Conservation (phyloP, 148 eudicot genomes). For the Drosera capensis region DNA sequence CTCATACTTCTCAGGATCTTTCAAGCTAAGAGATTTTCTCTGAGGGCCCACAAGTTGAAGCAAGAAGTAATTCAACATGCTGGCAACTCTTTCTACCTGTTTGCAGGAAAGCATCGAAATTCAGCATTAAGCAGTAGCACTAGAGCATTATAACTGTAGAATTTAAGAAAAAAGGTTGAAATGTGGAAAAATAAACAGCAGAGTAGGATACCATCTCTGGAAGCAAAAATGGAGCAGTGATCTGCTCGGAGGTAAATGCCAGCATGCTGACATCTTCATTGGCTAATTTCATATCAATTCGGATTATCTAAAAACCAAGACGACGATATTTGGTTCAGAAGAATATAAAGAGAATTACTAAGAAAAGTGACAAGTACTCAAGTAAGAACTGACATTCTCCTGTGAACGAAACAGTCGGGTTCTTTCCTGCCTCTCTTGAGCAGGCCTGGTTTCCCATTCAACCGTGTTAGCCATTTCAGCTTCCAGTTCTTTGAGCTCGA, state of each 20-base stretch:
- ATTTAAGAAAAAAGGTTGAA: neutral
- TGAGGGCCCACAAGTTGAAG: conserved; percentile 97
- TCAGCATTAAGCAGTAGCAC: neutral
- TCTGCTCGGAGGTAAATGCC: conserved; percentile 92
- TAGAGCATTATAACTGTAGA: neutral
- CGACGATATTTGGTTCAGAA: conserved; percentile 1
- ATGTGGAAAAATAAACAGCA: neutral
- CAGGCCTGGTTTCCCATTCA: conserved; percentile 91
- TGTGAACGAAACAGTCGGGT: conserved; percentile 83
- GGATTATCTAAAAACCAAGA: conserved; percentile 51
- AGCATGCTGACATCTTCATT: conserved; percentile 93
- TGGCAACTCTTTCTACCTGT: conserved; percentile 94
- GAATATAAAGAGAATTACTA: neutral
- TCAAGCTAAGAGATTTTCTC: conserved; percentile 78
- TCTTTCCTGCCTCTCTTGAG: conserved; percentile 97
- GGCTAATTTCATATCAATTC: conserved; percentile 93
- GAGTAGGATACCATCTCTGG: conserved; percentile 66
- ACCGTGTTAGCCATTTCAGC: conserved; percentile 95
- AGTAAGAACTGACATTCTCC: conserved; percentile 62
- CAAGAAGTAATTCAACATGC: conserved; percentile 92
- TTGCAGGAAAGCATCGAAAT: neutral
- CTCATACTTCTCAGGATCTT: conserved; percentile 95
- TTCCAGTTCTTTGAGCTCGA: conserved; percentile 85
- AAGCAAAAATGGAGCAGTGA: conserved; percentile 76
- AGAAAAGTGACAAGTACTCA: neutral